Conservation (phyloP, 2,329 filamentous ascomycete species). For the Penicillium digitatum region DNA sequence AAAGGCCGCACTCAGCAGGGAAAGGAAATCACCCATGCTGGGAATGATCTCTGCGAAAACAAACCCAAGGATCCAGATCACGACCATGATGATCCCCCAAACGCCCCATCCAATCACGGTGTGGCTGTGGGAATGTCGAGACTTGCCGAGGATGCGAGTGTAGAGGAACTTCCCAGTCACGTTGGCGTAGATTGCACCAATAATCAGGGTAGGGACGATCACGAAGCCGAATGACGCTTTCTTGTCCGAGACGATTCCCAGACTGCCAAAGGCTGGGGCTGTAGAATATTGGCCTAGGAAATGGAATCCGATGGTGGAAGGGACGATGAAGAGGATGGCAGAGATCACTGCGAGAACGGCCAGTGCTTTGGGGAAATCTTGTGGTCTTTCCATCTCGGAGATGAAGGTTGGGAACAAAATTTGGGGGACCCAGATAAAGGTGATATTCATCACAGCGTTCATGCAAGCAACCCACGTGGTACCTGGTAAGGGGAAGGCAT, state of each 20-base stretch:
- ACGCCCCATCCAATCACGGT: conserved; percentile 48
- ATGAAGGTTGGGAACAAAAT: conserved; percentile 53
- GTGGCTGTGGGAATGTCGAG: conserved; percentile 47
- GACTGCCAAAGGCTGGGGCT: conserved; percentile 48
- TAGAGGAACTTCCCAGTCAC: conserved; percentile 50
- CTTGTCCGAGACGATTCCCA: conserved; percentile 45
- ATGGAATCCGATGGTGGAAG: conserved; percentile 48
- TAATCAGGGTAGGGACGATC: conserved; percentile 50
- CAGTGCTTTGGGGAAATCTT: conserved; percentile 51
- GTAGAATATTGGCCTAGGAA: conserved; percentile 51
- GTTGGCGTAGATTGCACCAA: conserved; percentile 51
- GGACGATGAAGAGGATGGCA: conserved; percentile 49
- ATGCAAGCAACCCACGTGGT: conserved; percentile 48
- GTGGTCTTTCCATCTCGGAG: conserved; percentile 48
- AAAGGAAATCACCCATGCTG: conserved; percentile 51
- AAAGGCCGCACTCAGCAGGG: conserved; percentile 47
- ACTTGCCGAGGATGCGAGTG: conserved; percentile 42
- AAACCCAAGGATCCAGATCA: conserved; percentile 46
- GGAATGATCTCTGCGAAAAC: conserved; percentile 50
- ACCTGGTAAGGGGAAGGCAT: conserved; percentile 47
- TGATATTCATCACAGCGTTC: conserved; percentile 52
- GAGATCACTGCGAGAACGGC: conserved; percentile 47
- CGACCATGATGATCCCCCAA: conserved; percentile 43
- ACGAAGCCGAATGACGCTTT: conserved; percentile 51
- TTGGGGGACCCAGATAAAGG: conserved; percentile 51